phyloP scores from a whole-genome alignment of 306 rosid species.

The Prunus salicina region DNA sequence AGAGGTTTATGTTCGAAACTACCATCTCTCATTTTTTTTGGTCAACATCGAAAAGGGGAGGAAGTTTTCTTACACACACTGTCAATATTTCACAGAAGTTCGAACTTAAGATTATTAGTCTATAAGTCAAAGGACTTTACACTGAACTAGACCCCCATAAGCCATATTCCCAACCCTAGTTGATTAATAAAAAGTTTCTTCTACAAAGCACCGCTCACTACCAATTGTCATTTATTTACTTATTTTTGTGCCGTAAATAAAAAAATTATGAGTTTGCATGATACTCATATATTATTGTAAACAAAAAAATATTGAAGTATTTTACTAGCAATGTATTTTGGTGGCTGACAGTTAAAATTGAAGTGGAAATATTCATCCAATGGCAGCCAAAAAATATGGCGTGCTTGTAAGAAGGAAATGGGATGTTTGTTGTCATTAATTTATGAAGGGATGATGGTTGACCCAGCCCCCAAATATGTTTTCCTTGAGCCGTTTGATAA shows the following conservation, averaged over 20 bases:
- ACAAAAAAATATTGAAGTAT: too few relatives aligned
- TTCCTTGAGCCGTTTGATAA: too few relatives aligned
- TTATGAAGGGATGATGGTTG: not conserved
- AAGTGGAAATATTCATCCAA: not conserved
- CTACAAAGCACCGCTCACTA: not conserved
- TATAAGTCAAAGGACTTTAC: too few relatives aligned
- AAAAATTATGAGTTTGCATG: not conserved
- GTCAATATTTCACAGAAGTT: rapidly evolving
- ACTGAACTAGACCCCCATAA: too few relatives aligned
- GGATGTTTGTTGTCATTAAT: not conserved
- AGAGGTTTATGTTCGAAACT: too few relatives aligned
- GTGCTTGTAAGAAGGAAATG: not conserved
- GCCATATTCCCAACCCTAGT: too few relatives aligned
- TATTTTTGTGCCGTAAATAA: not conserved
- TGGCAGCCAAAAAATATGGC: not conserved
- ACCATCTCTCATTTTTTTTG: too few relatives aligned
- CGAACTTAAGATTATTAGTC: rapidly evolving
- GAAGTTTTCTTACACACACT: too few relatives aligned
- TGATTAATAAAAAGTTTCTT: too few relatives aligned
- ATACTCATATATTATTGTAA: too few relatives aligned
- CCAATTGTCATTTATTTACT: not conserved
- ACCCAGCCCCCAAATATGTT: not conserved
- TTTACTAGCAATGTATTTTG: not conserved
- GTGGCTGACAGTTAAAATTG: not conserved
- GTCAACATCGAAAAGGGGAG: too few relatives aligned